phyloP scores from a whole-genome alignment of 345 rosid species.

The Nasturtium officinale region DNA sequence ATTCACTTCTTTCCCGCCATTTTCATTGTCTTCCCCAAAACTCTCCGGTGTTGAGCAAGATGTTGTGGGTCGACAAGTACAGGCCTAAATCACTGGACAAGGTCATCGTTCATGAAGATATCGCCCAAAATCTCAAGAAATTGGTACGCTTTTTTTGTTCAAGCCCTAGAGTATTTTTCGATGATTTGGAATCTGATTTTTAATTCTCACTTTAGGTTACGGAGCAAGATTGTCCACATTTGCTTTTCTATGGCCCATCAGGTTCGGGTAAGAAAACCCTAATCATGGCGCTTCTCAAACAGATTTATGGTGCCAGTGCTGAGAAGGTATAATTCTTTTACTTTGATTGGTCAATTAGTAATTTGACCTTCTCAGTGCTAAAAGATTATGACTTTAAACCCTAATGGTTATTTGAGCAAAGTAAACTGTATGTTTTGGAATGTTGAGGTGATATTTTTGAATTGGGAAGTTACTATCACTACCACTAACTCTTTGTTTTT shows the following conservation, averaged over 20 bases:
- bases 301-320: constrained; percentile 79
- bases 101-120: constrained; percentile 74
- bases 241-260: constrained; percentile 95
- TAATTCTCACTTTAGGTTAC: constrained; percentile 54
- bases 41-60: constrained; percentile 34
- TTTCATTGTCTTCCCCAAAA: constrained; percentile 9
- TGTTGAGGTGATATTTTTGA: constrained; percentile 23
- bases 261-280: constrained; percentile 99
- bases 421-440: not conserved
- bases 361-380: not conserved
- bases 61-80: constrained; percentile 99
- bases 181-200: constrained; percentile 4
- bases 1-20: constrained; percentile 43
- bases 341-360: not conserved
- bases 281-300: constrained; percentile 84
- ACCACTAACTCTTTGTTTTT: not conserved
- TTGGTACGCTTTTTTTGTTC: constrained; percentile 52
- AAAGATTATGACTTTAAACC: constrained; percentile 17
- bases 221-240: constrained; percentile 95
- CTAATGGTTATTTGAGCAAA: not conserved
- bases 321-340: constrained; percentile 63
- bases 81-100: constrained; percentile 88
- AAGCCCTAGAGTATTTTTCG: constrained; percentile 13
- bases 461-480: constrained; percentile 4
- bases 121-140: constrained; percentile 86